phyloP scores from a whole-genome alignment of 2,329 filamentous ascomycete genomes.

The Diaporthe helianthi region DNA sequence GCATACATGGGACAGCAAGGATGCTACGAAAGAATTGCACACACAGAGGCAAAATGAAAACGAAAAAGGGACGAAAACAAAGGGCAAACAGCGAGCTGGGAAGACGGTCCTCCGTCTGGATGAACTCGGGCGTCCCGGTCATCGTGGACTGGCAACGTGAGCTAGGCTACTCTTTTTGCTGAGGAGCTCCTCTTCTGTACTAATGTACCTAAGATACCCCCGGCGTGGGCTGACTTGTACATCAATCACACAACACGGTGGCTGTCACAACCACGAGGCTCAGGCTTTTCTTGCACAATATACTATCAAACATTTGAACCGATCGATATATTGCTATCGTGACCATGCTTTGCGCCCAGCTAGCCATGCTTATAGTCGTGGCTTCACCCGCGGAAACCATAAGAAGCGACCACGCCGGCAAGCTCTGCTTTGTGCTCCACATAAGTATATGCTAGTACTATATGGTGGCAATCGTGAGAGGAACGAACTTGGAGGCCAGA shows the following conservation, averaged over 20 bases:
- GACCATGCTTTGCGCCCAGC: not conserved
- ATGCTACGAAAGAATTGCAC: slow-evolving; percentile 31
- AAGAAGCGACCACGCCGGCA: not conserved
- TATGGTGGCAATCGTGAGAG: not conserved
- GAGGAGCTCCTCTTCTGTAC: slow-evolving; percentile 19
- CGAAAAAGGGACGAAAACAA: slow-evolving; percentile 10
- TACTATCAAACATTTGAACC: slow-evolving; percentile 1
- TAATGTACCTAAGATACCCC: slow-evolving; percentile 29
- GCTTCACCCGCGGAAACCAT: not conserved
- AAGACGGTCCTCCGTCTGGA: not conserved
- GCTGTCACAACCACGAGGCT: slow-evolving; percentile 5
- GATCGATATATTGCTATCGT: not conserved
- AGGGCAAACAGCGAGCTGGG: not conserved
- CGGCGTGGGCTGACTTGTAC: slow-evolving; percentile 5
- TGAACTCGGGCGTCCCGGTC: not conserved
- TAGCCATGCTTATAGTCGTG: not conserved
- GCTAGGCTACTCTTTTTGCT: not conserved
- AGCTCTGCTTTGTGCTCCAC: not conserved
- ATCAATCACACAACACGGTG: slow-evolving; percentile 9
- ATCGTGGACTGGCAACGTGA: not conserved
- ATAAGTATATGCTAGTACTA: too few relatives aligned
- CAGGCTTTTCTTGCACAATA: slow-evolving; percentile 15
- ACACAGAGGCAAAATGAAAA: slow-evolving; percentile 26
- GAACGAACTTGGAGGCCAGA: not conserved
- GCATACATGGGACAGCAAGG: slow-evolving; percentile 28